Base-by-base conservation (phyloP, 495 filamentous ascomycete genomes). In the Mycothermus thermophilus region DNA sequence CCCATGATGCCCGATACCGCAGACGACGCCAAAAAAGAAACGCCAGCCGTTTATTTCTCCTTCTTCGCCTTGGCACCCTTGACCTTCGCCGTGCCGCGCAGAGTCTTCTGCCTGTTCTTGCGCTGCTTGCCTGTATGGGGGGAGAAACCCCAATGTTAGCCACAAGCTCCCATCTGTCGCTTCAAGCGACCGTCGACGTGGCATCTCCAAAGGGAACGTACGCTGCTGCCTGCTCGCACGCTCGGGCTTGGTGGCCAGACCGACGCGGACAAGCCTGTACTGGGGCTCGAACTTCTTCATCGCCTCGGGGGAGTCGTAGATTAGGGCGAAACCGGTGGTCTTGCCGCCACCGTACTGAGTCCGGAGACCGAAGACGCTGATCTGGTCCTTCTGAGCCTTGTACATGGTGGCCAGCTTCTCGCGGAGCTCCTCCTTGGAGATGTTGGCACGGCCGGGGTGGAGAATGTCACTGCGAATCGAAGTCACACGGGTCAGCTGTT, bases 251-350 rank as follows among this genome's bases (percentile, higher is more conserved):
- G 57, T 64, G 44, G 83, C 87, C 42, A 79, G 71, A 52, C 90
- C 90, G 60, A 92, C 79, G 51, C 92, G 77, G 63, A 96, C 77
- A 40, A 93, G 75, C 61, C 90, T 77, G 79, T 93, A 96, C 66
- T 81, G 80, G 50, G 92, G 92, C 80, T 99, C 92, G 66, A 96
- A 99, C 69, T 95, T 94, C 82, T 95, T 96, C 76, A 96, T 75
- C 50, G 83, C 83, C 73, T 96, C 92, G 48, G 72, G 67, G 49
- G 81, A 88, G 62, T 99, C 92, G 74, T 99, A 99, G 70, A 99
- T 74, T 47, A 96, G 80, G 43, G 86, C 92, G 66, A 99, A 99
- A 51, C 92, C 92, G 40, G 88, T 96, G 64, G 80, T 90, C 80
- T 96, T 99, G 67, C 92, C 92, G 59, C 92, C 92, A 83, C 92